phyloP scores from a whole-genome alignment of 1,284 basidiomycete species.

The Butyriboletus appendiculatus region DNA sequence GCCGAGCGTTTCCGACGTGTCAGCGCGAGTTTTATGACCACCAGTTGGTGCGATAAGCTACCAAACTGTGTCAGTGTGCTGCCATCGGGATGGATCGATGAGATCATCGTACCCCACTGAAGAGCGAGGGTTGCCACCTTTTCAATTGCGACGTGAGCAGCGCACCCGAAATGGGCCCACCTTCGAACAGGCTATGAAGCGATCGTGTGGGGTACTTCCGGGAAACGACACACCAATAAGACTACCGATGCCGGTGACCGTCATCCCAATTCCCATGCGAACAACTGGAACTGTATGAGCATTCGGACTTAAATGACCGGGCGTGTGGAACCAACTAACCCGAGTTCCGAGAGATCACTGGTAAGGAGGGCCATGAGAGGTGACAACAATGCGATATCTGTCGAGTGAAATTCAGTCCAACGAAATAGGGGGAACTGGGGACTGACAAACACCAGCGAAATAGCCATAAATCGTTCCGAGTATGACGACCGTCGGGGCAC shows the following conservation, averaged over 20 bases:
- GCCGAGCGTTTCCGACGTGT: neutral
- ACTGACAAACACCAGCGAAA: slow-evolving; percentile 42
- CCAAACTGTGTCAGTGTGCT: slow-evolving; percentile 2
- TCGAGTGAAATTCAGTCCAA: no score
- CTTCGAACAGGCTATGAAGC: slow-evolving; percentile 6
- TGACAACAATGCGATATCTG: slow-evolving; percentile 36
- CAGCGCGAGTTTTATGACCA: slow-evolving; percentile 18
- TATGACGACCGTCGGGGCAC: slow-evolving; percentile 17
- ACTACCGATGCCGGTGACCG: slow-evolving; percentile 9
- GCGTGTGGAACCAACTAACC: slow-evolving; percentile 14
- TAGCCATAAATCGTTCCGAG: slow-evolving; percentile 37
- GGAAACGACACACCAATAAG: slow-evolving; percentile 15
- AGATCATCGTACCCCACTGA: slow-evolving; percentile 25
- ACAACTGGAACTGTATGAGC: slow-evolving; percentile 15
- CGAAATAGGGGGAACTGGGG: slow-evolving; percentile 3
- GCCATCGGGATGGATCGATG: neutral
- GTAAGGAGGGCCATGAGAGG: slow-evolving; percentile 37
- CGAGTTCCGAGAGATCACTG: slow-evolving; percentile 32
- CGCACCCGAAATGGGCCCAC: slow-evolving; percentile 30
- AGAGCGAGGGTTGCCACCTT: slow-evolving; percentile 32
- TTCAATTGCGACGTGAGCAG: slow-evolving; percentile 27
- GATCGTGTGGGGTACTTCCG: neutral
- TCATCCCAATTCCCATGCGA: slow-evolving; percentile 27
- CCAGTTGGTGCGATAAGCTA: slow-evolving; percentile 19
- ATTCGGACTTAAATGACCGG: neutral